Percentiles rank a stretch among this genome's conserved stretches.
These are phyloP conservation scores for Sporisorium graminicola DNA, from an alignment of 1,284 basidiomycete species.

Conservation along the genomic window DNA sequence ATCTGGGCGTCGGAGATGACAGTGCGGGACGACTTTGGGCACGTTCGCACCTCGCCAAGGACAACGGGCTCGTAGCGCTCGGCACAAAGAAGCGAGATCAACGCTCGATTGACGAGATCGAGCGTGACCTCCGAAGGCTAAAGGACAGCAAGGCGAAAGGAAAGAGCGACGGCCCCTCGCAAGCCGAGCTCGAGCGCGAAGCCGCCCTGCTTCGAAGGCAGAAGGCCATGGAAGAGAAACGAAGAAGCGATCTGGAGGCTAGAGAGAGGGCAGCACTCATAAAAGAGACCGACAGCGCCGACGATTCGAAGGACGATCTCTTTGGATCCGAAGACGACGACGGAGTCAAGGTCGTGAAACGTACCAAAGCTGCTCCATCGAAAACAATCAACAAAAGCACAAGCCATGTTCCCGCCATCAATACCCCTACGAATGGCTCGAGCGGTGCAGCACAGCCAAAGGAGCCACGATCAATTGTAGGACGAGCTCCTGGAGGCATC, in stretches of 20 bases:
- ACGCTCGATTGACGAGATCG: slow-evolving; percentile 59
- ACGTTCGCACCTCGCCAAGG: slow-evolving; percentile 17
- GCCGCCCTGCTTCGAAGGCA: slow-evolving; percentile 45
- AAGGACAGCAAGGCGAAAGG: slow-evolving; percentile 31
- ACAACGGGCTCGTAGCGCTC: slow-evolving; percentile 42
- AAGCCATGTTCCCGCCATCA: background rate
- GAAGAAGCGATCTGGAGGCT: slow-evolving; percentile 26
- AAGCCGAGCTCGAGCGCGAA: slow-evolving; percentile 34
- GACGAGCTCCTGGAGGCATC: slow-evolving; percentile 33
- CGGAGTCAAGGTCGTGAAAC: background rate
- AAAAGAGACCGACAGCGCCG: slow-evolving; percentile 11
- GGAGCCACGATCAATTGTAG: slow-evolving; percentile 14
- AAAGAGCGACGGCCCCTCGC: slow-evolving; percentile 16
- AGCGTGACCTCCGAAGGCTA: slow-evolving; percentile 48
- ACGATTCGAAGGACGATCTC: slow-evolving; percentile 28
- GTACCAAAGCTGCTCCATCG: background rate
- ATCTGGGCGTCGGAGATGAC: slow-evolving; percentile 16
- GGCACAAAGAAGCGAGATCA: slow-evolving; percentile 52
- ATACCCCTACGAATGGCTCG: slow-evolving; percentile 1
- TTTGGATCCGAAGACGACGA: slow-evolving; percentile 42
- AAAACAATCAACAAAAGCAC: slow-evolving; percentile 9
- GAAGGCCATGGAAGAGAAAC: slow-evolving; percentile 54
- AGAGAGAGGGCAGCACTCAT: slow-evolving; percentile 25
- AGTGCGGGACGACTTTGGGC: slow-evolving; percentile 4
- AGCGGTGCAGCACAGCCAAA: slow-evolving; percentile 14